Evolutionary conservation across 78 protist genomes (phyloP), one percentile per base, ranked within the genome.

Genomic region (Bodo saltans): DNA sequence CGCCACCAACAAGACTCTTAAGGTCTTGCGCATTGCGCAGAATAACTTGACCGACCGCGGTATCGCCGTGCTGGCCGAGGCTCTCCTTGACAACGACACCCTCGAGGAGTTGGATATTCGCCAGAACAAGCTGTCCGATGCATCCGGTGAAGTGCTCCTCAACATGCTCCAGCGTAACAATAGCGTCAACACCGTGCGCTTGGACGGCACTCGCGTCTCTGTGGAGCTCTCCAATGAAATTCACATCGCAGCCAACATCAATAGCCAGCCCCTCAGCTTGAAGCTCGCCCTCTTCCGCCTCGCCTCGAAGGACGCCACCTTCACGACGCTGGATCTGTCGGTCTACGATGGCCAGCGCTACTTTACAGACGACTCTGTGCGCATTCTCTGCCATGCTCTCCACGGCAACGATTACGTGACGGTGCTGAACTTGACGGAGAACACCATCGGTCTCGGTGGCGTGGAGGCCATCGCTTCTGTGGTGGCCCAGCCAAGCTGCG

Each of bases 391-490:
- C 69, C 53, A 4, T 38, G 81, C 35, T 33, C 11, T 76, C 34
- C 23, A 3, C 23, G 81, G 35, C 72, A 76, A 76, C 69, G 67
- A 39, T 11, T 4, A 12, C 40, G 41, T 76, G 11, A 39, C 25
- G 28, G 11, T 41, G 34, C 1, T 76, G 69, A 23, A 76, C 69
- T 39, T 76, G 69, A 30, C 81, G 34, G 42, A 76, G 69, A 39
- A 4, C 52, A 76, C 70, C 72, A 42, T 76, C 81, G 81, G 34
- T 33, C n/a, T 38, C 28, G 81, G 42, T 40, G 81, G 81, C 2
- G 81, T 67, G 26, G 42, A 39, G 69, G 81, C 81, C 8, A 47
- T 76, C 52, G 67, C 81, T 27, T 47, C 60, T 17, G 8, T 8
- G 60, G 17, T 47, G 8, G 60, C 60, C 60, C n/a, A 47, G 60